Evolutionary conservation across 371 early-diverging fungal species (phyloP), one percentile per base, ranked within the genome.

Genomic region (Mucor lusitanicus): DNA sequence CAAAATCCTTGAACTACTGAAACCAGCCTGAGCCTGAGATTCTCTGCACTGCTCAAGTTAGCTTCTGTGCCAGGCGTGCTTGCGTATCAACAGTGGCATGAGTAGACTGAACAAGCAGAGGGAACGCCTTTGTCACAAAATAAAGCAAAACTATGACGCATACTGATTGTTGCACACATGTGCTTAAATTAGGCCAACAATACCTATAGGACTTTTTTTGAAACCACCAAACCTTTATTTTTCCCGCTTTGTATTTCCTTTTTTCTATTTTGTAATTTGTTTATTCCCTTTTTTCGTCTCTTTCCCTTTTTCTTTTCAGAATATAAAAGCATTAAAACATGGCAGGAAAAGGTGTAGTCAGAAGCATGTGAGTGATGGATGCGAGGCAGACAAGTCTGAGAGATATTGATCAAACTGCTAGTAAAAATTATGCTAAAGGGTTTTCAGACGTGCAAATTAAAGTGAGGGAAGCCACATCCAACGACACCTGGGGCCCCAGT

Each of bases 371-470:
- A 73, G 73, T 56, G 33, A 21, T 21, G 19, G 19, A 28, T 6
- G 17, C 23, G n/a, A 1, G 17, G 21, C 25, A 21, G 6, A 1
- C 40, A 12, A 59, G 25, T 32, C 19, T 27, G 53, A 1, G 37
- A 37, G 37, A 8, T 37, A 59, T 3, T 55, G 0, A n/a, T 13
- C 27, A 35, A 32, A 33, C 37, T 17, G 19, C 19, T 37, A 96
- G 97, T 65, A 99, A 98, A 87, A 97, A 97, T 85, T 91, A 91
- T 77, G 91, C 95, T 46, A 96, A 94, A 79, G 98, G 98, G 8
- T 98, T 96, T 81, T 88, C 95, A 65, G 97, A 98, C 70, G 91
- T 96, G 56, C 97, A 98, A 74, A 88, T 90, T 74, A 98, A 96
- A 88, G 98, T 97, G 60, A 87, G 97, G 73, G 90, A 90, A 65